Conservation (phyloP, 2,329 filamentous ascomycete genomes). For the Blumeria graminis region DNA sequence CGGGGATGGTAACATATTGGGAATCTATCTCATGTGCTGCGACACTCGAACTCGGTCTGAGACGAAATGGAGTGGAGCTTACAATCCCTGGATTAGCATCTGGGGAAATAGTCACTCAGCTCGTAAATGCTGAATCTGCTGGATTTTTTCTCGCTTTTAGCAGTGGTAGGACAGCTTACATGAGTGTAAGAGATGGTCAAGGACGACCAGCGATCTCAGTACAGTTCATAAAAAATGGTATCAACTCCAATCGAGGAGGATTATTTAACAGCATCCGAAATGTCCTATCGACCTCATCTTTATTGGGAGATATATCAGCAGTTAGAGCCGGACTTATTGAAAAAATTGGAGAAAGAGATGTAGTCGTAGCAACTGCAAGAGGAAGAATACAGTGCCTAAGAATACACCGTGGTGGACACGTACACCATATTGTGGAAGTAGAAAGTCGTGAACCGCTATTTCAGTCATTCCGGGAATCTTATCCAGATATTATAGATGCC, state of each 20-base stretch:
- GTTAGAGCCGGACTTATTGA: slow-evolving; percentile 49
- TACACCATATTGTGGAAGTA: slow-evolving; percentile 46
- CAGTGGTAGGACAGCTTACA: slow-evolving; percentile 63
- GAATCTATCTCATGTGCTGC: slow-evolving; percentile 81
- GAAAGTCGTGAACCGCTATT: slow-evolving; percentile 44
- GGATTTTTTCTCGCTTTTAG: slow-evolving; percentile 73
- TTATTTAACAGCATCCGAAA: slow-evolving; percentile 64
- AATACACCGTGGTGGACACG: slow-evolving; percentile 66
- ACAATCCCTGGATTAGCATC: slow-evolving; percentile 49
- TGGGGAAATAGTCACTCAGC: slow-evolving; percentile 51
- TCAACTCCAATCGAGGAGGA: slow-evolving; percentile 31
- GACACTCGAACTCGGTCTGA: slow-evolving; percentile 55
- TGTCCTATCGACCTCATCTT: slow-evolving; percentile 43
- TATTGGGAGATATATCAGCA: slow-evolving; percentile 57
- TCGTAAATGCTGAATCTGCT: slow-evolving; percentile 61
- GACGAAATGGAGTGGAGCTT: slow-evolving; percentile 56
- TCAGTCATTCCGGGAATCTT: slow-evolving; percentile 31
- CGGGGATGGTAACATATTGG: slow-evolving; percentile 78
- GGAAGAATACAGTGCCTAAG: slow-evolving; percentile 70
- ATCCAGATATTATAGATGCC: slow-evolving; percentile 23
- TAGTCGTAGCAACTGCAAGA: slow-evolving; percentile 55
- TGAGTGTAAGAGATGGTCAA: slow-evolving; percentile 67
- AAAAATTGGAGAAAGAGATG: slow-evolving; percentile 60
- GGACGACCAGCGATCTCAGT: slow-evolving; percentile 61
- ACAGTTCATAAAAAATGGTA: slow-evolving; percentile 45